phyloP scores from a whole-genome alignment of 257 asterid genomes.

The Fraxinus cuspidata region DNA sequence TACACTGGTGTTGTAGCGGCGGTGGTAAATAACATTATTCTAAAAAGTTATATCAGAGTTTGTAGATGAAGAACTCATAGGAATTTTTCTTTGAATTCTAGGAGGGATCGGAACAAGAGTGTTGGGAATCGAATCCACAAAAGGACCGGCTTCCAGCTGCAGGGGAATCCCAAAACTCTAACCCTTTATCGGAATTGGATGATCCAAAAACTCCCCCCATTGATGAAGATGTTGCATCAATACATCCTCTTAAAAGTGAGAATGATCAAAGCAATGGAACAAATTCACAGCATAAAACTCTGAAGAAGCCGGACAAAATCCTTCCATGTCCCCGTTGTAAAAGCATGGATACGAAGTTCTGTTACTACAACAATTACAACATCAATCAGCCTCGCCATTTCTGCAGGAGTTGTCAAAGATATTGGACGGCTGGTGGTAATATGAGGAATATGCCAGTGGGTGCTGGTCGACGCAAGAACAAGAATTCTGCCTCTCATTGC shows the following conservation, averaged over 20 bases:
- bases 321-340: slow-evolving; percentile 94
- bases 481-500: slow-evolving; percentile 57
- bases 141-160: slow-evolving; percentile 29
- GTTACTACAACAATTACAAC: slow-evolving; percentile 91
- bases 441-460: slow-evolving; percentile 95
- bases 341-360: slow-evolving; percentile 89
- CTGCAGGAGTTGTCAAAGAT: slow-evolving; percentile 92
- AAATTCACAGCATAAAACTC: slow-evolving; percentile 49
- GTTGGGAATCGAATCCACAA: slow-evolving; percentile 25
- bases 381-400: slow-evolving; percentile 85
- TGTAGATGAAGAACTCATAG: slow-evolving; percentile 6
- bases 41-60: neutral
- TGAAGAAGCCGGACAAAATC: slow-evolving; percentile 85
- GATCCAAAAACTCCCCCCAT: slow-evolving; percentile 30
- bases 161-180: slow-evolving; percentile 38
- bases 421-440: slow-evolving; percentile 96
- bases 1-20: no score
- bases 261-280: slow-evolving; percentile 40
- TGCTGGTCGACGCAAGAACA: slow-evolving; percentile 84
- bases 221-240: slow-evolving; percentile 42
- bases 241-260: slow-evolving; percentile 37
- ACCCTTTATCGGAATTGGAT: slow-evolving; percentile 28
- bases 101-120: slow-evolving; percentile 43
- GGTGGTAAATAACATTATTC: no score
- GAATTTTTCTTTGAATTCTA: slow-evolving; percentile 27